phyloP scores from a whole-genome alignment of 345 rosid species.

The Carallia pectinifolia region DNA sequence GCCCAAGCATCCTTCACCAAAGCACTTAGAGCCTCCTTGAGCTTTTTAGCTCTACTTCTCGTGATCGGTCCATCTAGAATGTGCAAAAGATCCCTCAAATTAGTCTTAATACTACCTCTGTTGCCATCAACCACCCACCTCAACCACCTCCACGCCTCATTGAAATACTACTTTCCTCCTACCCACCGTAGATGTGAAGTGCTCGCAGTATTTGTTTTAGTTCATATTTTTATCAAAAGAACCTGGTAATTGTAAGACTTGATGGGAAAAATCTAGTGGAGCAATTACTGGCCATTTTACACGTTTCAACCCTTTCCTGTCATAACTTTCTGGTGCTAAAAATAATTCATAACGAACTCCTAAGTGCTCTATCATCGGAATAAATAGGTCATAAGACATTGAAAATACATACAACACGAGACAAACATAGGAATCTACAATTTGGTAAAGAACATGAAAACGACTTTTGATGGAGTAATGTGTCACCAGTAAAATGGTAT shows the following conservation, averaged over 20 bases:
- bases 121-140: no score
- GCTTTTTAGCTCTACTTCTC: no score
- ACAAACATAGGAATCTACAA: neutral
- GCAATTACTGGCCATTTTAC: neutral
- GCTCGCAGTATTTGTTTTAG: neutral
- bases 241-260: neutral
- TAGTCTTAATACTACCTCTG: no score
- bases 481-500: constrained; percentile 5
- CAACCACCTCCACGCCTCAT: no score
- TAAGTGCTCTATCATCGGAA: neutral
- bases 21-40: no score
- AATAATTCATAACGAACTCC: no score
- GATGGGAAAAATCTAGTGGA: neutral
- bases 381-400: neutral
- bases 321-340: neutral
- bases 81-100: no score
- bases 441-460: neutral
- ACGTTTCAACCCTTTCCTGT: neutral
- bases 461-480: neutral
- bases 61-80: no score
- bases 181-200: no score
- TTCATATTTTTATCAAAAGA: neutral
- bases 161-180: no score
- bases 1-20: no score
- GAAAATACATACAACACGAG: neutral